Conservation (phyloP, 108 stramenopile genomes). For the Chaetoceros tenuissimus region DNA sequence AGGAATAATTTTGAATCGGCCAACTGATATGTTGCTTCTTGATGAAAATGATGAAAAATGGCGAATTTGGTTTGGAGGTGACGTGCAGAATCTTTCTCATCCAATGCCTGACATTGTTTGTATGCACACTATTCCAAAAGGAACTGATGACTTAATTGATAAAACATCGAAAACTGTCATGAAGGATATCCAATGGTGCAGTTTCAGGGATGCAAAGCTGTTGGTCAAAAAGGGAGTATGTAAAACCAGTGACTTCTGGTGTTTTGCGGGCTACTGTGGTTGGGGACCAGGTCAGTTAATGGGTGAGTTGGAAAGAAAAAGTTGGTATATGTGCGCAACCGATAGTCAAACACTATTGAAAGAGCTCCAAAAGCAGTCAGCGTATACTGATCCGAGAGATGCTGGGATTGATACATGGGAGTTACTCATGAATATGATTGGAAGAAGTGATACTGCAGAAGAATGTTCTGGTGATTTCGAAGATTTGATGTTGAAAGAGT, state of each 20-base stretch:
- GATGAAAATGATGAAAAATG: constrained; percentile 29
- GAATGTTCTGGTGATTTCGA: constrained; percentile 46
- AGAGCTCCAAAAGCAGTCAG: constrained; percentile 42
- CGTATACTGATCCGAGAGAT: constrained; percentile 34
- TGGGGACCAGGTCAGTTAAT: constrained; percentile 57
- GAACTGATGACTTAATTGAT: background rate
- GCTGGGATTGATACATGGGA: constrained; percentile 66
- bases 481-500: constrained; percentile 76
- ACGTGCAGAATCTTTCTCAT: constrained; percentile 53
- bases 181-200: constrained; percentile 84
- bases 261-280: constrained; percentile 58
- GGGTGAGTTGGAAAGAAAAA: constrained; percentile 63
- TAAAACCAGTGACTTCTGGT: constrained; percentile 49
- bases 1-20: constrained; percentile 51
- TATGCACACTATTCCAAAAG: constrained; percentile 57
- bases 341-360: constrained; percentile 58
- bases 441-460: constrained; percentile 37
- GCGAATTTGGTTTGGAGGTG: constrained; percentile 47
- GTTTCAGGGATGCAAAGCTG: constrained; percentile 71
- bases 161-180: constrained; percentile 53
- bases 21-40: constrained; percentile 25
- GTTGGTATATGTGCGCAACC: constrained; percentile 82
- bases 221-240: constrained; percentile 39
- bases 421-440: constrained; percentile 46
- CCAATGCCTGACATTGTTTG: constrained; percentile 63